phyloP scores from a whole-genome alignment of 106 monocot species.

The Alisma plantagoaquatica region DNA sequence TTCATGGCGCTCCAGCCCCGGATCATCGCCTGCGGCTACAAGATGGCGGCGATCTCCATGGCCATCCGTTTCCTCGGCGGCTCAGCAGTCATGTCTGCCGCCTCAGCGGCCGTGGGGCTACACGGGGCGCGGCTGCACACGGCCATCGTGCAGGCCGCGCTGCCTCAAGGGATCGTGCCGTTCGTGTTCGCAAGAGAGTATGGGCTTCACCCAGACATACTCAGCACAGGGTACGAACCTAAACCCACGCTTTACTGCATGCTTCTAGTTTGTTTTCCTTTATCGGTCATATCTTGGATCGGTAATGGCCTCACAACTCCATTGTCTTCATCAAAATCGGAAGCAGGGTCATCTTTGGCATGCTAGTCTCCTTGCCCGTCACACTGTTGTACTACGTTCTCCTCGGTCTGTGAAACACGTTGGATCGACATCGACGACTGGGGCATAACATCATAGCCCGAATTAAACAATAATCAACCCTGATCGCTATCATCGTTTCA shows the following conservation, averaged over 20 bases:
- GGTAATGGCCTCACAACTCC: no score
- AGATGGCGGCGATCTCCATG: constrained; percentile 36
- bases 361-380: constrained; percentile 52
- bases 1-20: constrained; percentile 59
- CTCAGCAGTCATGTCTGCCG: constrained; percentile 29
- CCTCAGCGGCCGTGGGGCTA: constrained; percentile 39
- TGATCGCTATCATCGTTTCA: no score
- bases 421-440: no score
- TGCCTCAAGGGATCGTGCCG: constrained; percentile 53
- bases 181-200: constrained; percentile 55
- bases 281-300: no score
- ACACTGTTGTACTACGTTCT: constrained; percentile 54
- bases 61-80: constrained; percentile 33
- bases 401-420: constrained; percentile 40
- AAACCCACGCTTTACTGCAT: no score
- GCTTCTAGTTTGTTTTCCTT: no score
- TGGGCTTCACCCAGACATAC: constrained; percentile 40
- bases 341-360: constrained; percentile 55
- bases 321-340: no score
- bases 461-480: no score
- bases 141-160: constrained; percentile 55
- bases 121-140: constrained; percentile 24
- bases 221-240: constrained; percentile 46
- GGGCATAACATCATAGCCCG: no score
- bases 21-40: constrained; percentile 42